phyloP scores from a whole-genome alignment of 495 filamentous ascomycete genomes.

The Daldinia caldariorum region DNA sequence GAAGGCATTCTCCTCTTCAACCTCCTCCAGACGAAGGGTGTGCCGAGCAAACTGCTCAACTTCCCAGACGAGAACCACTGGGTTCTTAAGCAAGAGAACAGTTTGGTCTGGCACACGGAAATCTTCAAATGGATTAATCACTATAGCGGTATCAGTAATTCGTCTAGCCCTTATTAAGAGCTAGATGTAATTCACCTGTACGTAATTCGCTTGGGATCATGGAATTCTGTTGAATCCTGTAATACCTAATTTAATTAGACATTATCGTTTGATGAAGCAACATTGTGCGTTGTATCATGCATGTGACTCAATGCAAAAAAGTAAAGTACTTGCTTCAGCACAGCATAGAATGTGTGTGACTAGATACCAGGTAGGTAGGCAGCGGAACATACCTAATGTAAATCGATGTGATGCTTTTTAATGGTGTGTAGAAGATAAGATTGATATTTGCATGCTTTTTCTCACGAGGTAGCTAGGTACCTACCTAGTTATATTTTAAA shows the following conservation, averaged over 20 bases:
- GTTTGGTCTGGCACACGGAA: slow-evolving; percentile 75
- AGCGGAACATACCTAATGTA: background rate
- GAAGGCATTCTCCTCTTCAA: slow-evolving; percentile 81
- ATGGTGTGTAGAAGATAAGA: background rate
- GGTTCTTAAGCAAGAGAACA: slow-evolving; percentile 80
- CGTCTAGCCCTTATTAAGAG: slow-evolving; percentile 45
- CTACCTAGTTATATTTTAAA: background rate
- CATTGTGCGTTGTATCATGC: slow-evolving; percentile 11
- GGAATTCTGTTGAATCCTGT: slow-evolving; percentile 14
- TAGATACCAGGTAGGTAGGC: too few species aligned
- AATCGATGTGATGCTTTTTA: background rate
- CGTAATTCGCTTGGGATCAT: slow-evolving; percentile 1
- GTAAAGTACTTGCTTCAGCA: background rate
- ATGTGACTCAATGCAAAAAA: slow-evolving; percentile 4
- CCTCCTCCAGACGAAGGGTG: slow-evolving; percentile 70
- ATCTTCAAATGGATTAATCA: slow-evolving; percentile 82
- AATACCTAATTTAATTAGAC: slow-evolving; percentile 44
- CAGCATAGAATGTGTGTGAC: background rate
- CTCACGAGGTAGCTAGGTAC: background rate
- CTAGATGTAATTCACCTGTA: slow-evolving; percentile 4
- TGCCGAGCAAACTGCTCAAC: slow-evolving; percentile 67
- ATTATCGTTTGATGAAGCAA: slow-evolving; percentile 41
- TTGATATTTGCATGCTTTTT: background rate
- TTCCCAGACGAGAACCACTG: slow-evolving; percentile 72
- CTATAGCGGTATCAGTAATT: slow-evolving; percentile 61